These are phyloP conservation scores for Jacaranda copaia DNA, from an alignment of 257 asterid genomes.

Conservation along the genomic window DNA sequence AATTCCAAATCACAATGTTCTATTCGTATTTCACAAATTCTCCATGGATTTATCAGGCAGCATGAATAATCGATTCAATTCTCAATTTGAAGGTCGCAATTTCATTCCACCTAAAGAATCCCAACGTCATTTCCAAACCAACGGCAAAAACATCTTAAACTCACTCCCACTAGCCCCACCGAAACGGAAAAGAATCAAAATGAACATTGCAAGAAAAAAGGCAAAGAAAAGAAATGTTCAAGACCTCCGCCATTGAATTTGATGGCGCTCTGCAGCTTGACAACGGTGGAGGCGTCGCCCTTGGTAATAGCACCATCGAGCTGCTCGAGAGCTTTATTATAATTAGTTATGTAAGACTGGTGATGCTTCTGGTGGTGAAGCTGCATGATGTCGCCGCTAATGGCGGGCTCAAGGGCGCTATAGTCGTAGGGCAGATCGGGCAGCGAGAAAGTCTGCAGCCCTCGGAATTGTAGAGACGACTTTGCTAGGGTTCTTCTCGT, in stretches of 20 bases:
- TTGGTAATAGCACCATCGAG: constrained; percentile 72
- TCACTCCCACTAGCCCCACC: neutral
- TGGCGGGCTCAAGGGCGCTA: constrained; percentile 89
- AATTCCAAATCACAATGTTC: too few relatives aligned
- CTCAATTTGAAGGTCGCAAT: neutral
- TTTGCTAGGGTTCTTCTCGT: constrained; percentile 42
- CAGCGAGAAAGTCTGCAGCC: constrained; percentile 70
- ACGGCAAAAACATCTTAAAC: neutral
- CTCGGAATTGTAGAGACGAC: constrained; percentile 49
- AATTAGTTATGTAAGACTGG: constrained; percentile 87
- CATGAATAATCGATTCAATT: neutral
- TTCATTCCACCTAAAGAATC: neutral
- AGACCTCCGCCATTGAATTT: constrained; percentile 98
- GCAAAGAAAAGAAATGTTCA: constrained; percentile 4
- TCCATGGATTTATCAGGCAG: neutral
- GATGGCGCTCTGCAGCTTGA: constrained; percentile 89
- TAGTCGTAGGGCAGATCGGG: constrained; percentile 91
- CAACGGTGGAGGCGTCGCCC: constrained; percentile 72
- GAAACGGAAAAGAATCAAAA: neutral
- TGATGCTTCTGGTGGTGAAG: constrained; percentile 98
- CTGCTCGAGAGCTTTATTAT: constrained; percentile 88
- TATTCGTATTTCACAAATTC: neutral
- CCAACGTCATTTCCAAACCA: neutral
- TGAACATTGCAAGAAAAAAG: neutral
- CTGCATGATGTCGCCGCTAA: constrained; percentile 92